These are phyloP conservation scores for Cunninghamia lanceolata DNA, from an alignment of 75 land plant genomes.

Conservation along the genomic window DNA sequence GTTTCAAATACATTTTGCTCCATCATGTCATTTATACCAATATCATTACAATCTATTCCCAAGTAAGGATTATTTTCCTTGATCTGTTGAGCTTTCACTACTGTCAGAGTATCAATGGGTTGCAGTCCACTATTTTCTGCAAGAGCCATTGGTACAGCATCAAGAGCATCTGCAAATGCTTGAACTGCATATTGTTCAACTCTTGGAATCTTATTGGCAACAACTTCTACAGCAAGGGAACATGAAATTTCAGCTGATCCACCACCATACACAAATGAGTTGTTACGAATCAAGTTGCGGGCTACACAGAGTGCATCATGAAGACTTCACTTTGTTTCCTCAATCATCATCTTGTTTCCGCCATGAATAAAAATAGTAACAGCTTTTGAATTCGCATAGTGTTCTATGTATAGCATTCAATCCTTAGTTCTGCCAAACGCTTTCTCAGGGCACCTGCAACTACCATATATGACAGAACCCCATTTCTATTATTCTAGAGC, in stretches of 20 bases:
- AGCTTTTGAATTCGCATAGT: conserved; percentile 92
- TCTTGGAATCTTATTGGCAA: conserved; percentile 92
- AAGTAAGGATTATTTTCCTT: no score
- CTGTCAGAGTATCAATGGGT: no score
- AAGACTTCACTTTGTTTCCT: conserved; percentile 94
- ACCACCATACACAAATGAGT: conserved; percentile 97
- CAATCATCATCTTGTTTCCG: conserved; percentile 98
- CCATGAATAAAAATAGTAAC: conserved; percentile 96
- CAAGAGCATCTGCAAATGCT: conserved; percentile 95
- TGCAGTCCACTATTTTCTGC: no score
- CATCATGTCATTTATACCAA: no score
- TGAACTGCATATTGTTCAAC: conserved; percentile 99
- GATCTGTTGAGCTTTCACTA: no score
- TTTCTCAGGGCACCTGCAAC: no score
- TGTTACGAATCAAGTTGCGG: conserved; percentile 86
- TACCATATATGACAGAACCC: no score
- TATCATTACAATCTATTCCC: no score
- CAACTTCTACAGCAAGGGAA: conserved; percentile 94
- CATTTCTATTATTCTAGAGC: no score
- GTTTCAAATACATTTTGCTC: no score
- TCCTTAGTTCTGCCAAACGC: conserved; percentile 96
- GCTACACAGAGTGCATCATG: conserved; percentile 99
- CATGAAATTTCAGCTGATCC: conserved; percentile 95
- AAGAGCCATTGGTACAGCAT: no score
- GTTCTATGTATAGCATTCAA: conserved; percentile 94